Evolutionary conservation across 2,329 filamentous ascomycete species (phyloP).

Genomic region (Ophiosphaerella narmari): DNA sequence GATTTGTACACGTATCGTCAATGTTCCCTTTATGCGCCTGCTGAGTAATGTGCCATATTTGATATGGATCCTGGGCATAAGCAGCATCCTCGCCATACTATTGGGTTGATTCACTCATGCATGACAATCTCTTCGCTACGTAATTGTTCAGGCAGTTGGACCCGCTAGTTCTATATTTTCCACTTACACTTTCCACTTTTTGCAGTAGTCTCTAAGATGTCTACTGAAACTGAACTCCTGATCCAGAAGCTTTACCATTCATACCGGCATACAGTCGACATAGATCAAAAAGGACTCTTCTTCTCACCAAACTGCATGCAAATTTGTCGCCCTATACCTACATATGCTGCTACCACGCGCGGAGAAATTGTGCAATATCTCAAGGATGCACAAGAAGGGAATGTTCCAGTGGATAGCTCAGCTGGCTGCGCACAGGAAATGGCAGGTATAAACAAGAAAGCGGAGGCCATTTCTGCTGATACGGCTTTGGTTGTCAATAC

Average conservation of each 20-base stretch:
- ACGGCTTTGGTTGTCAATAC: too few relatives aligned
- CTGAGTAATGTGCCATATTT: too few relatives aligned
- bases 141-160: too few relatives aligned
- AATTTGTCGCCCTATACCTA: conserved; percentile 16
- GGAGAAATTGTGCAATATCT: conserved; percentile 14
- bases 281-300: conserved; percentile 11
- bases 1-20: not conserved
- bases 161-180: too few relatives aligned
- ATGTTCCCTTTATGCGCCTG: too few relatives aligned
- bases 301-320: conserved; percentile 18
- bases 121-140: too few relatives aligned
- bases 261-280: conserved; percentile 13
- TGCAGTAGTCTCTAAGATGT: not conserved
- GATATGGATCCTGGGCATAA: too few relatives aligned
- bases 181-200: too few relatives aligned
- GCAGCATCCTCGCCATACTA: too few relatives aligned
- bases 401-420: not conserved
- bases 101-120: too few relatives aligned
- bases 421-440: not conserved
- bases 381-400: conserved; percentile 10
- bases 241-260: conserved; percentile 13
- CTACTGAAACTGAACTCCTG: not conserved
- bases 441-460: not conserved
- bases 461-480: too few relatives aligned
- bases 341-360: conserved; percentile 12